Conservation (phyloP, 768 basidiomycete genomes). For the Panus rudis region DNA sequence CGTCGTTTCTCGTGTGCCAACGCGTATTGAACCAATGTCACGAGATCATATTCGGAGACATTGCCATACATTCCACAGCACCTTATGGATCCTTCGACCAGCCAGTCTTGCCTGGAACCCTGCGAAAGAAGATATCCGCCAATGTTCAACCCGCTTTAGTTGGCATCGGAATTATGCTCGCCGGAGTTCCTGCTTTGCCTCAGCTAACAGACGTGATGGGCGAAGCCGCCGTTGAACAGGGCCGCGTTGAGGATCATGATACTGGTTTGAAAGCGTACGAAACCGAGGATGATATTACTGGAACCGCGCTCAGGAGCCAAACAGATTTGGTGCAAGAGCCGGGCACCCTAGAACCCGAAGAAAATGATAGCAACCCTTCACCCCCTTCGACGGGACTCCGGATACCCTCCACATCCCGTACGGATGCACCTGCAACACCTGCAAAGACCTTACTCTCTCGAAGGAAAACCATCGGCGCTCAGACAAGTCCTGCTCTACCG, state of each 20-base stretch:
- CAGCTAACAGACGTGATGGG: slow-evolving; percentile 67
- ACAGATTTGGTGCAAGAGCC: slow-evolving; percentile 41
- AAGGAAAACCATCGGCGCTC: slow-evolving; percentile 52
- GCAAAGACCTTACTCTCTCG: slow-evolving; percentile 12
- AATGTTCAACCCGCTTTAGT: slow-evolving; percentile 71
- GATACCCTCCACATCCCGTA: slow-evolving; percentile 5
- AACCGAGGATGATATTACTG: too few relatives aligned
- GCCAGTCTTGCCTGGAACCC: slow-evolving; percentile 41
- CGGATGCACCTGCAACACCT: slow-evolving; percentile 1
- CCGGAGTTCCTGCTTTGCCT: slow-evolving; percentile 74
- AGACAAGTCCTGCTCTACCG: slow-evolving; percentile 69
- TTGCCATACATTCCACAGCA: slow-evolving; percentile 54
- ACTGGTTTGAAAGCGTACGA: slow-evolving; percentile 27
- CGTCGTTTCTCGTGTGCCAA: slow-evolving; percentile 86
- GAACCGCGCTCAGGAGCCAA: slow-evolving; percentile 38
- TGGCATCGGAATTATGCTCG: slow-evolving; percentile 78
- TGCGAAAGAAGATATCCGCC: slow-evolving; percentile 61
- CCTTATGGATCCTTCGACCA: slow-evolving; percentile 61
- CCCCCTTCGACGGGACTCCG: slow-evolving; percentile 1
- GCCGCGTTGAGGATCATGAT: slow-evolving; percentile 62
- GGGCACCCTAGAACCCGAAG: slow-evolving; percentile 28
- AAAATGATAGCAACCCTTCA: slow-evolving; percentile 9
- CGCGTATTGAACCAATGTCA: slow-evolving; percentile 87
- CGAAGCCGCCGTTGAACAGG: slow-evolving; percentile 84
- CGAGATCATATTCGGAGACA: slow-evolving; percentile 92